phyloP scores from a whole-genome alignment of 1,139 yeast species.

The Yarrowia galli region DNA sequence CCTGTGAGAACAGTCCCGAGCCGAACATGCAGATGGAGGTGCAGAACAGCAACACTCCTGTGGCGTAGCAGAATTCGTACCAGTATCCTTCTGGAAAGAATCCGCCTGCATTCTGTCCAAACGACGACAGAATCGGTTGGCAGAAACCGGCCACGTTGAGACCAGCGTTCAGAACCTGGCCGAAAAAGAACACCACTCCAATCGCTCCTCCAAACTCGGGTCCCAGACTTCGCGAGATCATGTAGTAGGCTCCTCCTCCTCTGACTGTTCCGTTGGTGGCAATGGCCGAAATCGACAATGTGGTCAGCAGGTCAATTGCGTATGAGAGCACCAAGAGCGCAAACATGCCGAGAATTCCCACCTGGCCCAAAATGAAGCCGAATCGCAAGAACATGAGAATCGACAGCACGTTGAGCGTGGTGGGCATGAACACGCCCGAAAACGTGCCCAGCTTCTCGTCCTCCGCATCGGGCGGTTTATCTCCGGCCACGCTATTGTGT shows the following conservation, averaged over 20 bases:
- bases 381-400: conserved; percentile 81
- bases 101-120: conserved; percentile 65
- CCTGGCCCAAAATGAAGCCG: conserved; percentile 80
- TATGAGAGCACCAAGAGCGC: conserved; percentile 61
- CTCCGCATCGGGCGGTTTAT: conserved; percentile 31
- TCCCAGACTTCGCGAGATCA: conserved; percentile 79
- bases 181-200: conserved; percentile 77
- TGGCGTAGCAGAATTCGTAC: conserved; percentile 68
- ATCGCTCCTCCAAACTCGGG: conserved; percentile 90
- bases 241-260: conserved; percentile 86
- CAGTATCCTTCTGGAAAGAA: conserved; percentile 66
- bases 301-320: conserved; percentile 69
- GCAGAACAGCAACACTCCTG: conserved; percentile 71
- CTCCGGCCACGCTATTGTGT: conserved; percentile 25
- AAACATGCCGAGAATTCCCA: conserved; percentile 70
- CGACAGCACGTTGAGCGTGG: conserved; percentile 75
- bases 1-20: conserved; percentile 79
- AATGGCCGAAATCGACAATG: conserved; percentile 77
- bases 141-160: conserved; percentile 82
- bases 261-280: conserved; percentile 84
- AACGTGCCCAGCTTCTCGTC: conserved; percentile 50
- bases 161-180: conserved; percentile 77
- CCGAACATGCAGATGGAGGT: conserved; percentile 84
- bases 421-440: conserved; percentile 72
- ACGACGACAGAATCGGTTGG: conserved; percentile 73